A percentile compares a stretch with the other conserved stretches of the same genome.
Evolutionary conservation across 2,329 filamentous ascomycete species (phyloP).

Genomic region (Venturia aucupariae): DNA sequence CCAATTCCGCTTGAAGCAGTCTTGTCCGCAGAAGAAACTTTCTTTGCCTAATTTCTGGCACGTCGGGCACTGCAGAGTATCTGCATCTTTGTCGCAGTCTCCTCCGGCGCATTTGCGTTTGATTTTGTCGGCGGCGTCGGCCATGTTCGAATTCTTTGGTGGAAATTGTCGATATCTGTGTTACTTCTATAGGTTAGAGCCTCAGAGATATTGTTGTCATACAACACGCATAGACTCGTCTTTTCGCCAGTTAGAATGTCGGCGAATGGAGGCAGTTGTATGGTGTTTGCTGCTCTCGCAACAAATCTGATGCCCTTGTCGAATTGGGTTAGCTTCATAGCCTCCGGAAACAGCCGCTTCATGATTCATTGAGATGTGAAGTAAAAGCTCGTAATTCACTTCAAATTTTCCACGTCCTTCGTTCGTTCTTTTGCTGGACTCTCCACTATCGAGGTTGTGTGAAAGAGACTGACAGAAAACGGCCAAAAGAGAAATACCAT

Average conservation of each 20-base stretch:
- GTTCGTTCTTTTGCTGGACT: neutral
- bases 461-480: neutral
- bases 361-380: neutral
- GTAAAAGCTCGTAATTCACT: neutral
- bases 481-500: neutral
- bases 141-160: neutral
- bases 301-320: neutral
- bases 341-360: neutral
- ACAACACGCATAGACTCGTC: neutral
- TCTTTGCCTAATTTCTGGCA: constrained; percentile 86
- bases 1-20: constrained; percentile 99
- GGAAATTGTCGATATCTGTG: neutral
- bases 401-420: neutral
- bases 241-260: neutral
- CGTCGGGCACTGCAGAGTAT: constrained; percentile 83
- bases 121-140: neutral
- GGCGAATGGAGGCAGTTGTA: no score
- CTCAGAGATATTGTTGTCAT: neutral
- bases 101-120: constrained; percentile 65
- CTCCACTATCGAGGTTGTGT: neutral
- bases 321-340: neutral
- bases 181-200: neutral
- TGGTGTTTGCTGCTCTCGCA: neutral
- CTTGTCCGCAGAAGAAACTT: constrained; percentile 95
- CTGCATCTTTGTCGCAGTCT: constrained; percentile 81